These are phyloP conservation scores for Chenopodium quinoa DNA, from an alignment of 148 eudicot species.

Conservation along the genomic window DNA sequence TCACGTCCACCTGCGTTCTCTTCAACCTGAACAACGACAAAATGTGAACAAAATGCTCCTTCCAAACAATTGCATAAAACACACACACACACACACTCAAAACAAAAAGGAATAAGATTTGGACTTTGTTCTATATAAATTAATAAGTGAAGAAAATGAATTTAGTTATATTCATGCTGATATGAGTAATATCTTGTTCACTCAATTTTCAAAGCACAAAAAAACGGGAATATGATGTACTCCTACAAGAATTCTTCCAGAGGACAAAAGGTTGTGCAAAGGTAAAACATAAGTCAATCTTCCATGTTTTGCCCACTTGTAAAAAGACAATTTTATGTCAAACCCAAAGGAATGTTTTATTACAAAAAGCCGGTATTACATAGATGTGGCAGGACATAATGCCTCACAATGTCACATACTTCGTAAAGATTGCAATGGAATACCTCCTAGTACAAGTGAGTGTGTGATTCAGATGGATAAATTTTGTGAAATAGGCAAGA, in stretches of 20 bases:
- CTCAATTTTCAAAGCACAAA: neutral
- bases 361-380: neutral
- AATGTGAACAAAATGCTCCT: neutral
- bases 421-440: neutral
- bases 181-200: neutral
- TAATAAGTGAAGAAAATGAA: neutral
- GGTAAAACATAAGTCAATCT: neutral
- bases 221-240: neutral
- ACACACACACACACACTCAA: too few relatives aligned
- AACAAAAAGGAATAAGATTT: neutral
- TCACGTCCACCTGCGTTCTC: slow-evolving; percentile 72
- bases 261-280: neutral
- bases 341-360: neutral
- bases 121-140: neutral
- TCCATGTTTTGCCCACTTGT: neutral
- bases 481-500: neutral
- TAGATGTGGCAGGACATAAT: neutral
- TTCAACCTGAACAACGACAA: slow-evolving; percentile 50
- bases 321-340: neutral
- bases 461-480: too few relatives aligned
- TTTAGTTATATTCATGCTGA: neutral
- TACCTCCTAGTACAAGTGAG: neutral
- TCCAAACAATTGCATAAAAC: neutral
- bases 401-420: neutral
- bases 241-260: neutral